These are phyloP conservation scores for Dactylellina haptotyla DNA, from an alignment of 2,329 filamentous ascomycete species.

Conservation along the genomic window DNA sequence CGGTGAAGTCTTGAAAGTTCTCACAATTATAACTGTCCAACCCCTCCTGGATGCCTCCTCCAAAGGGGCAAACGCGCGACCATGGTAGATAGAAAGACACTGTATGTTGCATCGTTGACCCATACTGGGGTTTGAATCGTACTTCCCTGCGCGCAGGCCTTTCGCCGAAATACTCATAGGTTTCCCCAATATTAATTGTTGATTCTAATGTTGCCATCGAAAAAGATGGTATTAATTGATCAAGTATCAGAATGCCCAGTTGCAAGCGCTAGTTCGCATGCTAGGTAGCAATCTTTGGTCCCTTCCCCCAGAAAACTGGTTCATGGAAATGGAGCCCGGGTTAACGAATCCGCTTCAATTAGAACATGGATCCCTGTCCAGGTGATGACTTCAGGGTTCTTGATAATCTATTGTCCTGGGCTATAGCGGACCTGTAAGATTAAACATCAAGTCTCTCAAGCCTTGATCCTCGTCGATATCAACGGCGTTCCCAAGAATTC, in stretches of 20 bases:
- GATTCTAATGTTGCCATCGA: too few species aligned
- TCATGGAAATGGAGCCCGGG: not conserved
- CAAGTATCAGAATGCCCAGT: not conserved
- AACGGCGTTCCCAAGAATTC: constrained; percentile 8
- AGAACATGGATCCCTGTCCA: constrained; percentile 33
- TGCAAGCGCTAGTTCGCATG: not conserved
- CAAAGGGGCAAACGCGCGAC: too few species aligned
- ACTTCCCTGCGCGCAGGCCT: too few species aligned
- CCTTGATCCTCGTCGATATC: constrained; percentile 53
- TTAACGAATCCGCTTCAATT: not conserved
- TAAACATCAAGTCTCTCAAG: constrained; percentile 35
- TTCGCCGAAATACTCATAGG: too few species aligned
- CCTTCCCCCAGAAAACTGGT: not conserved
- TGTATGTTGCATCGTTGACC: too few species aligned
- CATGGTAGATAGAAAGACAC: too few species aligned
- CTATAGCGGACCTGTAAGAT: constrained; percentile 33
- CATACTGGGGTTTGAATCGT: too few species aligned
- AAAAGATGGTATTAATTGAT: not conserved
- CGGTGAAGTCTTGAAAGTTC: not conserved
- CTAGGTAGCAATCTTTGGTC: not conserved
- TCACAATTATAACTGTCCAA: too few species aligned
- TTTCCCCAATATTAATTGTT: too few species aligned
- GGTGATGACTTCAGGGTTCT: constrained; percentile 21
- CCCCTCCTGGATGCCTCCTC: too few species aligned
- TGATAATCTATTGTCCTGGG: constrained; percentile 41